These are phyloP conservation scores for Diaporthe sp. DNA, from an alignment of 2,329 filamentous ascomycete genomes.

Conservation along the genomic window DNA sequence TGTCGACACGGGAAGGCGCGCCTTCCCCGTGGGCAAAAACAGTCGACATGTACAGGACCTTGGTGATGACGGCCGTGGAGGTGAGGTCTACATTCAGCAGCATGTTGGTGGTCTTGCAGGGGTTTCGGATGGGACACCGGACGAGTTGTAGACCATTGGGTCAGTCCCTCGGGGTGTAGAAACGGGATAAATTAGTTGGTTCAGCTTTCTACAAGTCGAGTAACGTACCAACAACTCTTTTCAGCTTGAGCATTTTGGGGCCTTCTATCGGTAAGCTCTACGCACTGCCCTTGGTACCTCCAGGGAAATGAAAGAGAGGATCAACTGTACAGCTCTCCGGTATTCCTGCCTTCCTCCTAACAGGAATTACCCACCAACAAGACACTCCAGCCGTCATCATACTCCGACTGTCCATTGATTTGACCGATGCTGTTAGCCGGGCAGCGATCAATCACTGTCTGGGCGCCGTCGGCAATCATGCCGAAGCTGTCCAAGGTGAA, in stretches of 20 bases:
- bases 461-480: neutral
- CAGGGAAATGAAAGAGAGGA: neutral
- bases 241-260: neutral
- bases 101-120: neutral
- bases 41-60: constrained; percentile 34
- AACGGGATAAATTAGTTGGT: neutral
- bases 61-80: neutral
- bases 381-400: constrained; percentile 4
- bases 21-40: constrained; percentile 37
- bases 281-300: neutral
- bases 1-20: constrained; percentile 33
- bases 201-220: neutral
- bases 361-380: neutral
- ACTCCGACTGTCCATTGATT: neutral
- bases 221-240: neutral
- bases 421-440: no score
- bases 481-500: neutral
- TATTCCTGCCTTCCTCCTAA: neutral
- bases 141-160: constrained; percentile 31
- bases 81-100: neutral
- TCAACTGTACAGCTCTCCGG: no score
- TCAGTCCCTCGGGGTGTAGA: neutral
- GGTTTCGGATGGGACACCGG: neutral
- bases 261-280: neutral
- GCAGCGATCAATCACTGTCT: neutral